Evolutionary conservation across 2,329 filamentous ascomycete genomes (phyloP).

Genomic region (Colletotrichum higginsianum): DNA sequence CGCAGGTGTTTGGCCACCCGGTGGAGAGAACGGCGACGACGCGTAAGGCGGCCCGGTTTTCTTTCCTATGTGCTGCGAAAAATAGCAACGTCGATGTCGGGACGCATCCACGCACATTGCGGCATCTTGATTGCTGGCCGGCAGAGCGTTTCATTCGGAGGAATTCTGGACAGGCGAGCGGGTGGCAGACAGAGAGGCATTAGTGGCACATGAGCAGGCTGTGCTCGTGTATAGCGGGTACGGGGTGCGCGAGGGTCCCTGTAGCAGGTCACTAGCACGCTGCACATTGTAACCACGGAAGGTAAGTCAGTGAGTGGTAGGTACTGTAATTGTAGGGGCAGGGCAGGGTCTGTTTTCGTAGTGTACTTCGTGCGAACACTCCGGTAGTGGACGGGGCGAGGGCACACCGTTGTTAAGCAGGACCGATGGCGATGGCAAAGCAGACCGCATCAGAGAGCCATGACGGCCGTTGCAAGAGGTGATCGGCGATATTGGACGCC

Average conservation of each 20-base stretch:
- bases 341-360: slow-evolving; percentile 5
- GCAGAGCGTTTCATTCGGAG: slow-evolving; percentile 35
- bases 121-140: slow-evolving; percentile 19
- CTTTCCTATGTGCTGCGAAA: slow-evolving; percentile 31
- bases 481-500: slow-evolving; percentile 11
- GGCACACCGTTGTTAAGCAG: no score
- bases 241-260: slow-evolving; percentile 12
- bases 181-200: slow-evolving; percentile 25
- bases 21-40: slow-evolving; percentile 26
- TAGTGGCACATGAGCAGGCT: slow-evolving; percentile 29
- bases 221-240: slow-evolving; percentile 33
- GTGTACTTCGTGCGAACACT: neutral
- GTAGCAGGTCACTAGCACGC: neutral
- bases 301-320: neutral
- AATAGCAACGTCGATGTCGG: slow-evolving; percentile 29
- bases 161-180: slow-evolving; percentile 5
- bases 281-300: neutral
- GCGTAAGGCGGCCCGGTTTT: slow-evolving; percentile 40
- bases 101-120: neutral
- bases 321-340: neutral
- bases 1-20: slow-evolving; percentile 10
- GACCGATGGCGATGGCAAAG: slow-evolving; percentile 20
- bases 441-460: slow-evolving; percentile 20
- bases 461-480: slow-evolving; percentile 4
- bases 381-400: no score